Base-by-base conservation (phyloP, 345 rosid genomes). In the Pseudoturritis turrita region DNA sequence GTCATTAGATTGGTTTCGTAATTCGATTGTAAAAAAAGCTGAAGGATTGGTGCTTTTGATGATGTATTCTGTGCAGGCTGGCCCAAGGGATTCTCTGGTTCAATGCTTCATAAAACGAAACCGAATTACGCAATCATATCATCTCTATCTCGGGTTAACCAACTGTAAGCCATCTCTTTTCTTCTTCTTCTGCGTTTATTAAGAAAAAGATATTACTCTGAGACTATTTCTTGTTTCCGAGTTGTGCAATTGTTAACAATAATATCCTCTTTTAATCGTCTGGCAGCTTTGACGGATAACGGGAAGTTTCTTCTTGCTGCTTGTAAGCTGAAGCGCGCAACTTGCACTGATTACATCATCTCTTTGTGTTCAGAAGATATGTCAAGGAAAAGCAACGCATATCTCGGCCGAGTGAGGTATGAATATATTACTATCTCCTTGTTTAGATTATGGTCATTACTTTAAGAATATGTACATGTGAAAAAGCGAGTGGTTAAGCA, bases 291-390 rank as follows among this genome's bases (percentile, higher is more conserved):
- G 72, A 76, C 74, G 12, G 92, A 84, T 72, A 78, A 82, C 35
- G 96, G 92, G 4, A 89, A 89, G 83, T 87, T 85, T 65, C 91
- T 87, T 77, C 92, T 89, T 29, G 83, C 84, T 82, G 96, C 92
- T 14, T 81, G 77, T 57, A 87, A 80, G 81, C 80, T 79, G 40
- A 89, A 86, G 57, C 83, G 86, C 10, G 76, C 96, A 11, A 89
- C 90, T 19, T 89, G 88, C 41, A 87, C 90, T 23, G 96, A 89
- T 72, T 85, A 82, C 59, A 70, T 84, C 35, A 79, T 89, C 73
- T 84, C 88, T 70, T 43, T 85, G 54, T 52, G 77, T 41, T 60
- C 80, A 2, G 83, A 83, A 17, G 84, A 80, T 60, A 68, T 68
- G 43, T 75, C 78, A 7, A 85, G 73, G 51, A 83, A 83, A 25